Evolutionary conservation across 2,329 filamentous ascomycete species (phyloP).

Genomic region (Epichloe baconii): DNA sequence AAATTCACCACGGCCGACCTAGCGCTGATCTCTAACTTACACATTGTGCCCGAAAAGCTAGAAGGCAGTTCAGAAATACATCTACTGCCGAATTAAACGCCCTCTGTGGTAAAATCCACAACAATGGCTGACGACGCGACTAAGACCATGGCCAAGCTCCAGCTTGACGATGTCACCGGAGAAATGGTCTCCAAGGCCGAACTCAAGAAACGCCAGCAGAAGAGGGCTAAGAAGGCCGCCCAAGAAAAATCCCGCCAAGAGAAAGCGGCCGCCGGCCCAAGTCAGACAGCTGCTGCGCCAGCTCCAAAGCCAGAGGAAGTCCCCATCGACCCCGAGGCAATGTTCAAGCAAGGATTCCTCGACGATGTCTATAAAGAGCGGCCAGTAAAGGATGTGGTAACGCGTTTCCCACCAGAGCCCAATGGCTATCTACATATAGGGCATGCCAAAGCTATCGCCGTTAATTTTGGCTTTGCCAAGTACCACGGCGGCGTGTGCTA

Average conservation of each 20-base stretch:
- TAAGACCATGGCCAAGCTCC: slow-evolving; percentile 40
- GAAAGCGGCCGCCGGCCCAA: slow-evolving; percentile 55
- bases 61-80: neutral
- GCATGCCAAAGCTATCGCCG: slow-evolving; percentile 86
- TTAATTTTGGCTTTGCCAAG: slow-evolving; percentile 91
- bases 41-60: neutral
- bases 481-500: slow-evolving; percentile 53
- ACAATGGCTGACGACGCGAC: slow-evolving; percentile 35
- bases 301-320: slow-evolving; percentile 22
- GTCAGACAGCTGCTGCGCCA: slow-evolving; percentile 22
- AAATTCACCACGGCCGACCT: neutral
- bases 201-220: slow-evolving; percentile 45
- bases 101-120: neutral
- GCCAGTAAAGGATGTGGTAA: slow-evolving; percentile 48
- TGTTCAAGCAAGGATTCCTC: slow-evolving; percentile 73
- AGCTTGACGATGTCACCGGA: slow-evolving; percentile 49
- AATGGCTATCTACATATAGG: slow-evolving; percentile 92
- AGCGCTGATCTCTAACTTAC: neutral
- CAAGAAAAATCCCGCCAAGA: slow-evolving; percentile 63
- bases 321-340: slow-evolving; percentile 42
- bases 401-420: slow-evolving; percentile 73
- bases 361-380: slow-evolving; percentile 58
- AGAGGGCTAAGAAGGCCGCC: slow-evolving; percentile 43
- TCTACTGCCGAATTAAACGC: neutral
- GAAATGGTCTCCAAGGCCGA: slow-evolving; percentile 52